Percentiles rank a stretch among this genome's conserved stretches.
phyloP scores from a whole-genome alignment of 306 rosid genomes.

The Lithocarpus polystachyus region DNA sequence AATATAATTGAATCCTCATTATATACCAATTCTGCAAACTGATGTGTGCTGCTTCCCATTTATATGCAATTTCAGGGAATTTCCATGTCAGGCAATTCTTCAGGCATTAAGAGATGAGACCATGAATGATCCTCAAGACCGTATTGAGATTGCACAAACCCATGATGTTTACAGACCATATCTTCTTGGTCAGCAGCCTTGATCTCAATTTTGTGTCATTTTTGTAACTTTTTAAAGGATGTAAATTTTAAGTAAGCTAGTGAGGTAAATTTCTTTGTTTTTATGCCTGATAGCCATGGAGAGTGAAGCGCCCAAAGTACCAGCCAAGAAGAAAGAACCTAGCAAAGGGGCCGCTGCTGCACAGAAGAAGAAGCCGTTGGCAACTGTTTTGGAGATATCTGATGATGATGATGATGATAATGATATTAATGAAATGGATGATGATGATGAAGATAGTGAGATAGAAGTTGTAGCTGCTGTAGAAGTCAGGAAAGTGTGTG shows the following conservation, averaged over 20 bases:
- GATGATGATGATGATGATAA: too few relatives aligned
- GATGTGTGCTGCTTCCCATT: slow-evolving; percentile 10
- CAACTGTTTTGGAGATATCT: too few relatives aligned
- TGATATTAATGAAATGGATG: too few relatives aligned
- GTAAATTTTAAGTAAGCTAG: slow-evolving; percentile 1
- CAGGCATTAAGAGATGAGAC: slow-evolving; percentile 83
- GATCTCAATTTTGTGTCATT: slow-evolving; percentile 20
- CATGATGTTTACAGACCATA: slow-evolving; percentile 81
- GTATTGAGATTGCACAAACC: slow-evolving; percentile 83
- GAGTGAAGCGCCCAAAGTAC: too few relatives aligned
- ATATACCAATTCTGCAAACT: neutral
- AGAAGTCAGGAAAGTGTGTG: too few relatives aligned
- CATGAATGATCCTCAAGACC: slow-evolving; percentile 89
- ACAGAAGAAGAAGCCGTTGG: too few relatives aligned
- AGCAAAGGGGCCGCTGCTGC: too few relatives aligned
- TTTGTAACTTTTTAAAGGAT: slow-evolving; percentile 3
- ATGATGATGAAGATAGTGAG: too few relatives aligned
- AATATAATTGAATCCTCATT: neutral
- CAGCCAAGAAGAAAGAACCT: too few relatives aligned
- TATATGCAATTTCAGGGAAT: slow-evolving; percentile 55
- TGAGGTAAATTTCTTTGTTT: too few relatives aligned
- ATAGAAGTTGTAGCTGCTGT: too few relatives aligned
- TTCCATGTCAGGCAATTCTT: slow-evolving; percentile 68
- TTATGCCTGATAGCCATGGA: too few relatives aligned
- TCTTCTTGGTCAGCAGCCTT: slow-evolving; percentile 70